Evolutionary conservation across 2,329 filamentous ascomycete genomes (phyloP).

Genomic region (Microdochium trichocladiopsis): DNA sequence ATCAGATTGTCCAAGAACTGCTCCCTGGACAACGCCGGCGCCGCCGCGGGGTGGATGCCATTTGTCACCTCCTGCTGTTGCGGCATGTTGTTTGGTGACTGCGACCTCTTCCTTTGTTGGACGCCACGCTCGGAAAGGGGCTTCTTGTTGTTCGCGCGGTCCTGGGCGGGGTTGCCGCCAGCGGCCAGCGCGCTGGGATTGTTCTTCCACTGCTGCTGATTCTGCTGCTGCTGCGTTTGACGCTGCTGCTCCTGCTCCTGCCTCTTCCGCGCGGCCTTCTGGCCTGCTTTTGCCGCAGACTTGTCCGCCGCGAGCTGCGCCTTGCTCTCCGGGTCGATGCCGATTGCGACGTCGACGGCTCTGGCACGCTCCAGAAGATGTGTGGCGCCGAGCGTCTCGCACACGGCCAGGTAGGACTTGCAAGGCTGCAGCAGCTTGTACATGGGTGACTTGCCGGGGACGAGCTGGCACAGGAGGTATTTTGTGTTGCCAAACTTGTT

Average conservation of each 20-base stretch:
- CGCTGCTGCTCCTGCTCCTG: slow-evolving; percentile 22
- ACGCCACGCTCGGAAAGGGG: slow-evolving; percentile 22
- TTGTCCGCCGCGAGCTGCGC: not conserved
- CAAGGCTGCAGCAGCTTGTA: slow-evolving; percentile 55
- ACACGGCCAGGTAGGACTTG: slow-evolving; percentile 66
- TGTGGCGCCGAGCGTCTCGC: slow-evolving; percentile 57
- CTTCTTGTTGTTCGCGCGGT: slow-evolving; percentile 13
- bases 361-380: slow-evolving; percentile 57
- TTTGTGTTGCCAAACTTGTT: slow-evolving; percentile 94
- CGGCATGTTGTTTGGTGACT: not conserved
- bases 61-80: not conserved
- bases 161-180: slow-evolving; percentile 35
- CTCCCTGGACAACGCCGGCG: too few relatives aligned
- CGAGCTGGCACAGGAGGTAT: slow-evolving; percentile 76
- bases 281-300: slow-evolving; percentile 21
- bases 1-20: too few relatives aligned
- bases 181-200: slow-evolving; percentile 39
- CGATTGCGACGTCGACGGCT: slow-evolving; percentile 57
- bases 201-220: slow-evolving; percentile 13
- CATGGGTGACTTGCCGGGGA: slow-evolving; percentile 67
- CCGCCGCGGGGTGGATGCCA: too few relatives aligned
- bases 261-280: slow-evolving; percentile 24
- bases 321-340: slow-evolving; percentile 42
- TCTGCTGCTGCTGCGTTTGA: not conserved
- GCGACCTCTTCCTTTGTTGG: not conserved